These are phyloP conservation scores for Rhododendron ovatum DNA, from an alignment of 148 eudicot species.

Conservation along the genomic window DNA sequence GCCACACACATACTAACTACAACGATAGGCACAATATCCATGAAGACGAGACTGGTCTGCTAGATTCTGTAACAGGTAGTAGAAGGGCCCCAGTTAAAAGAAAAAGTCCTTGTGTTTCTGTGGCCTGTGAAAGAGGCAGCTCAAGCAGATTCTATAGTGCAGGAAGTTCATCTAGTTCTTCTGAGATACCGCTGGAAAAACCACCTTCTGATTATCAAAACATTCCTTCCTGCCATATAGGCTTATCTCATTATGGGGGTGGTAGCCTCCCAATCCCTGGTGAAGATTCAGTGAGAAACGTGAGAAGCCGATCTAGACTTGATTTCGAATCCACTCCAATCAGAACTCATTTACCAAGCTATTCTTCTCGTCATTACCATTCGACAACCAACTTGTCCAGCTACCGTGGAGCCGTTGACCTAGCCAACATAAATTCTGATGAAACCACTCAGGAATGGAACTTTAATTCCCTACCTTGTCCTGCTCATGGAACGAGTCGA, in stretches of 20 bases:
- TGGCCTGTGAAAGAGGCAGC: conserved; percentile 18
- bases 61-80: conserved; percentile 7
- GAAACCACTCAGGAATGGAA: conserved; percentile 16
- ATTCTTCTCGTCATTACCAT: conserved; percentile 25
- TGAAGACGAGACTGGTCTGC: conserved; percentile 8
- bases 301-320: conserved; percentile 27
- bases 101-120: conserved; percentile 19
- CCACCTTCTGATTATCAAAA: conserved; percentile 12
- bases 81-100: conserved; percentile 23
- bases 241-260: conserved; percentile 14
- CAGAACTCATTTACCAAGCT: conserved; percentile 15
- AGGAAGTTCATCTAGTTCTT: conserved; percentile 29
- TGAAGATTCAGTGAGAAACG: conserved; percentile 27
- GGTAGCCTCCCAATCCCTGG: conserved; percentile 18
- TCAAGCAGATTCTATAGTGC: conserved; percentile 20
- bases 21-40: conserved; percentile 5
- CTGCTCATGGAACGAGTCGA: conserved; percentile 16
- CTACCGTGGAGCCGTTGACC: conserved; percentile 3
- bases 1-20: conserved; percentile 6
- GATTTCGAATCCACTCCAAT: conserved; percentile 10
- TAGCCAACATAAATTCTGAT: conserved; percentile 11
- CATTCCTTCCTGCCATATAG: not conserved
- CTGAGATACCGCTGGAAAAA: conserved; percentile 16
- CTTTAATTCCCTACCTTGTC: conserved; percentile 4
- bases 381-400: conserved; percentile 11